Evolutionary conservation across 2,329 filamentous ascomycete genomes (phyloP).

Genomic region (Penicillium paneum): DNA sequence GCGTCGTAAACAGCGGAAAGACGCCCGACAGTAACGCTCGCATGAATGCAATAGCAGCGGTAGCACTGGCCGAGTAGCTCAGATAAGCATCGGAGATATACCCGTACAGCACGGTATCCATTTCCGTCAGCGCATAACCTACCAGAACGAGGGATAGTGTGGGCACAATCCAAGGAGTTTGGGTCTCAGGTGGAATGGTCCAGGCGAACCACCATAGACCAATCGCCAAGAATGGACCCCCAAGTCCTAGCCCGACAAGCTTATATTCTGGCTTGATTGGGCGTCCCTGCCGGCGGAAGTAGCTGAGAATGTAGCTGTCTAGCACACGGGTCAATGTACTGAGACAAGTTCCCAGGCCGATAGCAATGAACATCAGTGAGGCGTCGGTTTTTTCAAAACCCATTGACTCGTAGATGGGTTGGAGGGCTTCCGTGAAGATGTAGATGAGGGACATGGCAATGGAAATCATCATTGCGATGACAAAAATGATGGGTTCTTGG

Average conservation of each 20-base stretch:
- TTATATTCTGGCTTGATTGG: slow-evolving; percentile 47
- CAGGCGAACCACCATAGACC: slow-evolving; percentile 50
- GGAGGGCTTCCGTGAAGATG: slow-evolving; percentile 47
- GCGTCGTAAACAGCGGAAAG: slow-evolving; percentile 42
- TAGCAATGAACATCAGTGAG: slow-evolving; percentile 43
- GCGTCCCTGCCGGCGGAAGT: slow-evolving; percentile 17
- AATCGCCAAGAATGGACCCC: slow-evolving; percentile 44
- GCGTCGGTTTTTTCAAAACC: slow-evolving; percentile 35
- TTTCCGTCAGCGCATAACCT: slow-evolving; percentile 50
- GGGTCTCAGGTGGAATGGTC: slow-evolving; percentile 45
- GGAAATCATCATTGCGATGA: slow-evolving; percentile 44
- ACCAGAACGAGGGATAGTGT: slow-evolving; percentile 43
- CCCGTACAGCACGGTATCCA: slow-evolving; percentile 42
- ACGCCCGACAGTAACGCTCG: slow-evolving; percentile 39
- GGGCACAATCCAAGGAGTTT: slow-evolving; percentile 41
- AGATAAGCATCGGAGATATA: slow-evolving; percentile 48
- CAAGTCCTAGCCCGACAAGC: slow-evolving; percentile 46
- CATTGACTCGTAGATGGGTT: slow-evolving; percentile 40
- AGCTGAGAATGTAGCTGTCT: slow-evolving; percentile 37
- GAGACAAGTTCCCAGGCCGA: slow-evolving; percentile 41
- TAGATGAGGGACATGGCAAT: slow-evolving; percentile 49
- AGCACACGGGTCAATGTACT: slow-evolving; percentile 45
- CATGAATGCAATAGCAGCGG: slow-evolving; percentile 43
- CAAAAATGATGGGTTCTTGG: slow-evolving; percentile 48
- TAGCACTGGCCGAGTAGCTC: slow-evolving; percentile 45